Evolutionary conservation across 2,329 filamentous ascomycete genomes (phyloP).

Genomic region (Rasamsonia emersonii): DNA sequence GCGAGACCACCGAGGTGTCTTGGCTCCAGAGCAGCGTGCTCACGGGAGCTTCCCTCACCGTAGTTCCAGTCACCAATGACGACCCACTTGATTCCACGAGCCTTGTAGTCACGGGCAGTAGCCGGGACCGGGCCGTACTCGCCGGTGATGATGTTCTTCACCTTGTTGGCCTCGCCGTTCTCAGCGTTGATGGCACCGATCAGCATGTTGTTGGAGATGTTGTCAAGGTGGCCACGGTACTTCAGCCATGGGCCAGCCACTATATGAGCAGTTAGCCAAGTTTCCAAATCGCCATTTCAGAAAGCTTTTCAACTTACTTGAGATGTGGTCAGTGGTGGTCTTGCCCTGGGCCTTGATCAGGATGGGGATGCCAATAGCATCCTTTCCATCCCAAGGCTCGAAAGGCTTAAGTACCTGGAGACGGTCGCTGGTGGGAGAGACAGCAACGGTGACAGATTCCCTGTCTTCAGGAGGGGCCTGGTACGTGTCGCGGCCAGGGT

Average conservation of each 20-base stretch:
- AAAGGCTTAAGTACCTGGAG: constrained; percentile 88
- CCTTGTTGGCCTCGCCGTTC: constrained; percentile 95
- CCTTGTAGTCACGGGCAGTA: constrained; percentile 97
- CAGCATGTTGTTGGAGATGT: constrained; percentile 99
- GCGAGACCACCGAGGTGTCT: constrained; percentile 93
- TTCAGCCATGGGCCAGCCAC: constrained; percentile 94
- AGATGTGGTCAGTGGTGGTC: constrained; percentile 96
- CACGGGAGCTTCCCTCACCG: constrained; percentile 92
- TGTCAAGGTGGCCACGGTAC: constrained; percentile 97
- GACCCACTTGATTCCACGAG: constrained; percentile 91
- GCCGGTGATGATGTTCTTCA: constrained; percentile 81
- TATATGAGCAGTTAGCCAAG: not conserved
- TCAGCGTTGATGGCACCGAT: constrained; percentile 94
- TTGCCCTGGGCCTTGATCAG: constrained; percentile 95
- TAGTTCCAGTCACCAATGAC: constrained; percentile 99
- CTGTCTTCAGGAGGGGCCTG: constrained; percentile 86
- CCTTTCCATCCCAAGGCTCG: constrained; percentile 83
- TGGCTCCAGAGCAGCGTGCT: constrained; percentile 96
- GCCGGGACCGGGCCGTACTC: constrained; percentile 83
- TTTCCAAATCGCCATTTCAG: not conserved
- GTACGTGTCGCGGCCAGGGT: constrained; percentile 88
- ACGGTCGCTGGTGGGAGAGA: constrained; percentile 84
- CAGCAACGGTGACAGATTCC: constrained; percentile 62
- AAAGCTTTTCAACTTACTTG: constrained; percentile 38
- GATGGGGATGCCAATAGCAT: constrained; percentile 73